Percentiles rank a stretch among this genome's conserved stretches.
These are phyloP conservation scores for Berberis thunbergii DNA, from an alignment of 164 flowering plant genomes.

Conservation along the genomic window DNA sequence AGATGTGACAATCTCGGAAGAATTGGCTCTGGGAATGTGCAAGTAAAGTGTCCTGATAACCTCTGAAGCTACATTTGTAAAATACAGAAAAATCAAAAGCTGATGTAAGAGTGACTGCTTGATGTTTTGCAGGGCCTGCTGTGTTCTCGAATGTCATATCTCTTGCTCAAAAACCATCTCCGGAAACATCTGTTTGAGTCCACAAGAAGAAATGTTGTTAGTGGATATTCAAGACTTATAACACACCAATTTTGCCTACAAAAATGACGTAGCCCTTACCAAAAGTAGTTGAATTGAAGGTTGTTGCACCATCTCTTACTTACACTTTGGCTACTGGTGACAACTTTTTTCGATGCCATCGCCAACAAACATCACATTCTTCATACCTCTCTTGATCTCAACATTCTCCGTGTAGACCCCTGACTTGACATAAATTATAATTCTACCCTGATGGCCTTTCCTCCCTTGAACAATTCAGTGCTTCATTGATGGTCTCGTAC, in stretches of 20 bases:
- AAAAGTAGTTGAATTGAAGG: slow-evolving; percentile 42
- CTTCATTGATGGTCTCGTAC: slow-evolving; percentile 38
- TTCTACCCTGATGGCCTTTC: slow-evolving; percentile 14
- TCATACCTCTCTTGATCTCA: slow-evolving; percentile 25
- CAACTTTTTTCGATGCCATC: slow-evolving; percentile 54
- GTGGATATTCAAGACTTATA: too few species aligned
- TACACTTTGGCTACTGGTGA: slow-evolving; percentile 28
- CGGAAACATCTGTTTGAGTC: slow-evolving; percentile 32
- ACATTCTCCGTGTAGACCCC: slow-evolving; percentile 48
- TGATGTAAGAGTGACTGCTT: slow-evolving; percentile 55
- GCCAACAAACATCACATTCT: slow-evolving; percentile 52
- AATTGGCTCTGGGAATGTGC: slow-evolving; percentile 48
- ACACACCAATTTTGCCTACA: too few species aligned
- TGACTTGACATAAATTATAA: slow-evolving; percentile 41
- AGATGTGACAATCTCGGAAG: slow-evolving; percentile 48
- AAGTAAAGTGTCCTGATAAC: slow-evolving; percentile 58
- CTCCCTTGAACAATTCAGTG: slow-evolving; percentile 21
- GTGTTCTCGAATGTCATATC: slow-evolving; percentile 74
- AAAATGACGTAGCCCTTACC: slow-evolving; percentile 15
- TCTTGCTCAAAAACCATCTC: slow-evolving; percentile 66
- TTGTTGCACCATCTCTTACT: slow-evolving; percentile 35
- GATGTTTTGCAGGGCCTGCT: slow-evolving; percentile 47
- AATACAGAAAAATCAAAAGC: slow-evolving; percentile 39
- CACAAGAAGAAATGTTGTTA: too few species aligned
- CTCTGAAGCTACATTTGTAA: slow-evolving; percentile 51